Base-by-base conservation (phyloP, 768 basidiomycete genomes). In the Pleurotus tuoliensis region DNA sequence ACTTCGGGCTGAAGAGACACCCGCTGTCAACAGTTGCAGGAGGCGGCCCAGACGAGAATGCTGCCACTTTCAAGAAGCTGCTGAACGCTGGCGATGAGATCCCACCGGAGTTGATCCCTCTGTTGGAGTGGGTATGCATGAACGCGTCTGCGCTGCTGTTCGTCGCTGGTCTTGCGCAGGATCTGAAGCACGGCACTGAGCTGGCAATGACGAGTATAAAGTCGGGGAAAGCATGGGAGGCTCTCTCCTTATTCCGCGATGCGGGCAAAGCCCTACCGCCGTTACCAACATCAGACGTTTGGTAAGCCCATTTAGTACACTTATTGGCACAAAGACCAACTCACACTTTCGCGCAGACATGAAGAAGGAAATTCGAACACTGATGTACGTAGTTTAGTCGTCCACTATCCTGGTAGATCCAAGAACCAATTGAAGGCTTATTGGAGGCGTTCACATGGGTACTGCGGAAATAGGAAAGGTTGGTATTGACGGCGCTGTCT, bases 121-220 rank as follows among this genome's bases (percentile, higher is more conserved):
- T 96, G 38, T 71, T 86, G 48, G 86, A 97, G 64, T 98, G 94
- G 67, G 92, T 98, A 58, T 72, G 94, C 57, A 73, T 98, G 73
- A 98, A 99, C 64, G 83, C 95, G 2, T 86, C 94, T 4, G 95
- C 94, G 12, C 68, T 98, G 56, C 73, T 99, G 41, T 86, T 94
- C 24, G 84, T 98, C 3, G 86, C 92, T 5, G 94, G 94, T 4
- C 56, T 87, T 45, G 93, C 88, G 18, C 67, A 67, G 30, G 80
- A 83, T 64, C 92, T 81, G 66, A 78, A 79, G 62, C 80, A 92
- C 15, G 94, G 93, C 2, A 84, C 88, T 0, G 70, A 73, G 58
- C 62, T 89, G 60, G 94, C 92, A 22, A 73, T 79, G 61, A 75
- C 82, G 63, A 82, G 85, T 43, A 67, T 88, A 6, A 72, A 67